Evolutionary conservation across 306 rosid genomes (phyloP), one percentile per base, ranked within the genome.

Genomic region (Fragaria ananassa): DNA sequence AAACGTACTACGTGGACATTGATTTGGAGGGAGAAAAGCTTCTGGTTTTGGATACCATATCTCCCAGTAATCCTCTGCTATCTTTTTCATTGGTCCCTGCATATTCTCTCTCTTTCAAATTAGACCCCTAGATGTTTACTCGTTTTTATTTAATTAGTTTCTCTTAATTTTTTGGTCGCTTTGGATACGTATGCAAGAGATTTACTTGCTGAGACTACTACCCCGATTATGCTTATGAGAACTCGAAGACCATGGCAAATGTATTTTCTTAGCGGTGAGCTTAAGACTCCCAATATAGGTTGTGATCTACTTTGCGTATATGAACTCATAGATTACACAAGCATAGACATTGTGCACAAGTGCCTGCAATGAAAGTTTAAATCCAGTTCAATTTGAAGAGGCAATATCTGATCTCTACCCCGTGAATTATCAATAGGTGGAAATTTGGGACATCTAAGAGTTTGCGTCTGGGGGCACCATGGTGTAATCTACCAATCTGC

Each of bases 81-180:
- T 72, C 78, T 58, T 39, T 50, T 41, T 79, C 29, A 46, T 61
- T 71, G 76, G 76, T 37, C 56, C 39, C 50, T 44, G 25, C 15
- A 17, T 66, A 44, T 27, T 74, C 27, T 4, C 14, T 25, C 35
- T 17, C 21, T 64, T 64, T 8, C 18, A 31, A 13, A 34, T 34
- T 9, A 34, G 25, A 31, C 8, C 69, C 69, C 69, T 17, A 6
- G 11, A 12, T 60, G 27, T 60, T 12, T 60, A 27, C 18, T 25
- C 6, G 5, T 60, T 53, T 53, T 53, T 41, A 41, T 41, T 37
- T 37, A 37, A 37, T 37, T 37, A 37, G 8, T 37, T 37, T 37
- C 41, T 37, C 41, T 37, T 37, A 37, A 37, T 37, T 5, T 5
- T 37, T 37, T 6, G 41, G 41, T 37, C 41, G 41, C 7, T 37